phyloP scores from a whole-genome alignment of 257 asterid species.

The Nicotiana paniculata region DNA sequence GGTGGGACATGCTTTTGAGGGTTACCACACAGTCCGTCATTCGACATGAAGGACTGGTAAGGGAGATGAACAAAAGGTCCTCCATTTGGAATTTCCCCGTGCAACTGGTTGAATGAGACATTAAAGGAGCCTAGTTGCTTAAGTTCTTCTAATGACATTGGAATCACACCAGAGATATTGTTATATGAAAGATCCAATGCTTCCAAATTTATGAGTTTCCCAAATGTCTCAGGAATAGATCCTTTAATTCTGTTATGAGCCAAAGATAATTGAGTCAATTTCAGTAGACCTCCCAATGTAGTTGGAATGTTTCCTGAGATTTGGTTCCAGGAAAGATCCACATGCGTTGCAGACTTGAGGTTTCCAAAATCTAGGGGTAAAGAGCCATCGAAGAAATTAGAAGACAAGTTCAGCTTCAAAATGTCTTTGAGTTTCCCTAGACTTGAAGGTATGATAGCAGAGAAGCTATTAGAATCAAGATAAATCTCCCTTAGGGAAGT shows the following conservation, averaged over 20 bases:
- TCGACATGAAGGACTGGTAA: neutral
- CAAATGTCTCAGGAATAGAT: constrained; percentile 19
- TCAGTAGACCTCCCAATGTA: constrained; percentile 12
- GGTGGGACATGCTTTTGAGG: neutral
- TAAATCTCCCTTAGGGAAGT: constrained; percentile 18
- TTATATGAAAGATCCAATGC: constrained; percentile 27
- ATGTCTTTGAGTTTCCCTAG: neutral
- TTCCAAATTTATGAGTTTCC: constrained; percentile 11
- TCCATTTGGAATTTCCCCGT: neutral
- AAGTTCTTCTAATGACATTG: constrained; percentile 16
- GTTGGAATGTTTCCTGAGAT: constrained; percentile 23
- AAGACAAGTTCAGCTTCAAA: neutral
- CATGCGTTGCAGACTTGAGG: neutral
- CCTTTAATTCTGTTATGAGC: constrained; percentile 28
- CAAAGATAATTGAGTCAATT: constrained; percentile 20
- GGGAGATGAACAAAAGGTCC: neutral
- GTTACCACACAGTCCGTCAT: neutral
- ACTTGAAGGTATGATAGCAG: neutral
- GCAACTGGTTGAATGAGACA: neutral
- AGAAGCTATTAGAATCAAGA: constrained; percentile 7
- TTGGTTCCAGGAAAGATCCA: constrained; percentile 14
- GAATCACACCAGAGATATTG: constrained; percentile 26
- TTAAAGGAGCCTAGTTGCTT: neutral
- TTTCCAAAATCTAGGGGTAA: neutral
- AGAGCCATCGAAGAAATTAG: neutral